Conservation (phyloP, 2,329 filamentous ascomycete species). For the Shiraia bambusicola region DNA sequence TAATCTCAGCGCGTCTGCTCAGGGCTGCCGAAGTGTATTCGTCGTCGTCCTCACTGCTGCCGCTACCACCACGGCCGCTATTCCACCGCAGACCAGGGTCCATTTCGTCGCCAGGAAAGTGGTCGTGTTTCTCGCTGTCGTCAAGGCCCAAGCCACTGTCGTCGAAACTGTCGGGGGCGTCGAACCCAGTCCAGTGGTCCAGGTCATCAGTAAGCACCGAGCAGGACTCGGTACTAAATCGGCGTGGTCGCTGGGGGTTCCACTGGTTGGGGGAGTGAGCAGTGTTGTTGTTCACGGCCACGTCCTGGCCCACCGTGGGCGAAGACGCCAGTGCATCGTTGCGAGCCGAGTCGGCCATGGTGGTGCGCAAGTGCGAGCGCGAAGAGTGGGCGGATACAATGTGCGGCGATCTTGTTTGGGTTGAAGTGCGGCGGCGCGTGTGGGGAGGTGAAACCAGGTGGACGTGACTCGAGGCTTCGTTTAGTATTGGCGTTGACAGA, state of each 20-base stretch:
- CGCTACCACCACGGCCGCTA: conserved; percentile 44
- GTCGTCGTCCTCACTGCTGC: conserved; percentile 55
- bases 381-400: conserved; percentile 36
- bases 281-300: conserved; percentile 19
- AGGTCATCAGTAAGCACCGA: conserved; percentile 50
- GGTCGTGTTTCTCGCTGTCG: conserved; percentile 34
- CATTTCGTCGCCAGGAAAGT: conserved; percentile 39
- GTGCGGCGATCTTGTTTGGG: conserved; percentile 32
- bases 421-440: conserved; percentile 32
- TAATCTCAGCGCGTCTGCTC: conserved; percentile 75
- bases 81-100: conserved; percentile 39
- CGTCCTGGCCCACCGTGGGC: conserved; percentile 35
- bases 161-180: conserved; percentile 32
- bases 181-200: conserved; percentile 45
- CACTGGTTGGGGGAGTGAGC: conserved; percentile 14
- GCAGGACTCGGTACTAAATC: conserved; percentile 41
- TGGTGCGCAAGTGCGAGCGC: conserved; percentile 39
- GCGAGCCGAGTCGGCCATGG: conserved; percentile 26
- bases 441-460: conserved; percentile 34
- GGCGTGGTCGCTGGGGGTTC: conserved; percentile 26
- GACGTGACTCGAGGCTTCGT: conserved; percentile 24
- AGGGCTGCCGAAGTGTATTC: conserved; percentile 64
- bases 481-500: conserved; percentile 22
- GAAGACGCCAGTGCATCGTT: conserved; percentile 37
- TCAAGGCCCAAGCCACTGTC: conserved; percentile 40